phyloP scores from a whole-genome alignment of 352 stramenopile genomes.

The Phytopythium ostracodes region DNA sequence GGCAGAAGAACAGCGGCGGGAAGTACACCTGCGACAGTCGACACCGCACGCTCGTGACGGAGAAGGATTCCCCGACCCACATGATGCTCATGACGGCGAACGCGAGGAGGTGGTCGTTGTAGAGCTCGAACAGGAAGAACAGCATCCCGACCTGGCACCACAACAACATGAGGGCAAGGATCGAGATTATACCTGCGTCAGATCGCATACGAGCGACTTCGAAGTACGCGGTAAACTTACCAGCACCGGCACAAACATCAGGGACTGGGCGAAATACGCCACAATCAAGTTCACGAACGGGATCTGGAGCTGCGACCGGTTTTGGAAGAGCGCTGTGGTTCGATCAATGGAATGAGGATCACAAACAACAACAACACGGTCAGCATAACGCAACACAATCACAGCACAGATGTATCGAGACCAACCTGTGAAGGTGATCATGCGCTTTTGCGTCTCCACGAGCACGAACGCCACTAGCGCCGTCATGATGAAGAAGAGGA shows the following conservation, averaged over 20 bases:
- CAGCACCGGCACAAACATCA: slow-evolving; percentile 94
- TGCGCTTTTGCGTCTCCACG: slow-evolving; percentile 90
- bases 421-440: slow-evolving; percentile 89
- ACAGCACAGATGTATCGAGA: background rate
- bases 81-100: slow-evolving; percentile 89
- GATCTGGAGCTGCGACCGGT: slow-evolving; percentile 65
- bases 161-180: background rate
- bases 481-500: slow-evolving; percentile 93
- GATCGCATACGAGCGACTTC: background rate
- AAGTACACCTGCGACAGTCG: slow-evolving; percentile 77
- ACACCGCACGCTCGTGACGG: slow-evolving; percentile 81
- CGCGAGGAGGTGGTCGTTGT: slow-evolving; percentile 90
- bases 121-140: slow-evolving; percentile 96
- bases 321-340: slow-evolving; percentile 70
- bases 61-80: slow-evolving; percentile 90
- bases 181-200: too few relatives aligned
- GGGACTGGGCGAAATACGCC: slow-evolving; percentile 87
- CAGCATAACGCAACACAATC: background rate
- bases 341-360: background rate
- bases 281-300: slow-evolving; percentile 77
- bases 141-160: slow-evolving; percentile 85
- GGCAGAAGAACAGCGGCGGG: slow-evolving; percentile 89
- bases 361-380: background rate
- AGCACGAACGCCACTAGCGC: slow-evolving; percentile 93
- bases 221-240: slow-evolving; percentile 27